Evolutionary conservation across 1,284 basidiomycete species (phyloP).

Genomic region (Apiotrichum porosum): DNA sequence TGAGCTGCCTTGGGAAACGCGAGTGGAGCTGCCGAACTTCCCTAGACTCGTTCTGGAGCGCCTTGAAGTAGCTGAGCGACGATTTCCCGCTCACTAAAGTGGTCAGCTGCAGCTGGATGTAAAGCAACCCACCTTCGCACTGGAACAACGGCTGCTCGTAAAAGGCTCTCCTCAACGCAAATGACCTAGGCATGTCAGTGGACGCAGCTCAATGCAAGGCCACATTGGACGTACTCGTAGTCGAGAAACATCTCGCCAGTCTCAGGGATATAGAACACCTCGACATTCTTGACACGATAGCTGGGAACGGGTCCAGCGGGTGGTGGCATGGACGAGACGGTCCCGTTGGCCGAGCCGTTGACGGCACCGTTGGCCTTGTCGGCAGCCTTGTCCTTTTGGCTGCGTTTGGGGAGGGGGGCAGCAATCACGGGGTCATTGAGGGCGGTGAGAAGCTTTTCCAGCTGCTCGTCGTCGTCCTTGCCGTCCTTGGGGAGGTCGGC

Average conservation of each 20-base stretch:
- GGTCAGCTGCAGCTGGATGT: not conserved
- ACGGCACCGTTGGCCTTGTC: slow-evolving; percentile 4
- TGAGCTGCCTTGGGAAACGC: slow-evolving; percentile 86
- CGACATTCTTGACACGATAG: slow-evolving; percentile 41
- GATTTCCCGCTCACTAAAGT: slow-evolving; percentile 79
- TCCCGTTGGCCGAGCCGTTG: slow-evolving; percentile 12
- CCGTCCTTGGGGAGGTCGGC: slow-evolving; percentile 30
- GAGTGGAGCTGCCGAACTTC: slow-evolving; percentile 83
- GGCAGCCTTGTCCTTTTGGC: slow-evolving; percentile 4
- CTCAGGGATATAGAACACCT: slow-evolving; percentile 82
- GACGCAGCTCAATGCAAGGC: no score
- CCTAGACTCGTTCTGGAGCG: slow-evolving; percentile 80
- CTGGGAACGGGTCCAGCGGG: not conserved
- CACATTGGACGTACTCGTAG: slow-evolving; percentile 73
- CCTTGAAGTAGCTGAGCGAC: slow-evolving; percentile 88
- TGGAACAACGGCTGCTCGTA: slow-evolving; percentile 67
- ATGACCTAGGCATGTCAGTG: slow-evolving; percentile 58
- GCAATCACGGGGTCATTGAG: slow-evolving; percentile 15
- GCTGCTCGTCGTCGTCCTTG: slow-evolving; percentile 40
- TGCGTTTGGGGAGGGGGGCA: not conserved
- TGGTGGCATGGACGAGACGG: not conserved
- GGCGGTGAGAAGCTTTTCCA: slow-evolving; percentile 30
- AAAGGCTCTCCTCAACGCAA: slow-evolving; percentile 85
- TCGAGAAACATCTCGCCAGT: slow-evolving; percentile 93
- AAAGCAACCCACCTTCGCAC: slow-evolving; percentile 38